A percentile compares a stretch with the other conserved stretches of the same genome.
These are phyloP conservation scores for Leucosporidium yakuticum DNA, from an alignment of 768 basidiomycete genomes.

Conservation along the genomic window DNA sequence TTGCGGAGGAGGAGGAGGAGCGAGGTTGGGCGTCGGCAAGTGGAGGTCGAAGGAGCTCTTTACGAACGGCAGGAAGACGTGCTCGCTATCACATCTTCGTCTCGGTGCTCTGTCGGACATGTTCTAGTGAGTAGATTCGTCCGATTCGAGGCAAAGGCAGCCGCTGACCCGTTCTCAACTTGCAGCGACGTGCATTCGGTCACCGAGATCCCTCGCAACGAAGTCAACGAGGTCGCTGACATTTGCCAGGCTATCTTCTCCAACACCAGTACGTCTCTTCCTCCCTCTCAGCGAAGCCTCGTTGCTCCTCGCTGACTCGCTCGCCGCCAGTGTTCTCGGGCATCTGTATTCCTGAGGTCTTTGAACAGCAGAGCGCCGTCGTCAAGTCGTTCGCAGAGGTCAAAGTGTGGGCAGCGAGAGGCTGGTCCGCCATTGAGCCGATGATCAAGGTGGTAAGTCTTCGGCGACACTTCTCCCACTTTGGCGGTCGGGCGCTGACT, in stretches of 20 bases:
- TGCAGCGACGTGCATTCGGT: constrained; percentile 11
- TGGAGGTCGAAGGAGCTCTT: constrained; percentile 45
- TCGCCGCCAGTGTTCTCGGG: neutral
- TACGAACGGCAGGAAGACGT: constrained; percentile 42
- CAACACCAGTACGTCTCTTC: constrained; percentile 18
- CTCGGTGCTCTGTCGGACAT: constrained; percentile 12
- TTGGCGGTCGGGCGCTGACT: neutral
- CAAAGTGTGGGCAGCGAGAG: neutral
- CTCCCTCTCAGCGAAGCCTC: neutral
- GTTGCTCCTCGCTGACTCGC: too few relatives aligned
- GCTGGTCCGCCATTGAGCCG: constrained; percentile 15
- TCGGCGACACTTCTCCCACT: too few relatives aligned
- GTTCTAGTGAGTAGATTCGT: neutral
- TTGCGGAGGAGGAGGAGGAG: constrained; percentile 43
- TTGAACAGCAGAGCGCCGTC: constrained; percentile 28
- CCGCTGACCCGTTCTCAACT: constrained; percentile 5
- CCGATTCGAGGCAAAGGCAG: neutral
- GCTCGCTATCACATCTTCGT: constrained; percentile 40
- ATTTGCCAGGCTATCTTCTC: constrained; percentile 9
- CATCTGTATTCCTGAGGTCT: constrained; percentile 32
- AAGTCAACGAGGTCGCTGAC: constrained; percentile 8
- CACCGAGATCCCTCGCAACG: constrained; percentile 16
- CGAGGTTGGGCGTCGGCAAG: constrained; percentile 43
- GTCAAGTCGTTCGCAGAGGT: constrained; percentile 11
- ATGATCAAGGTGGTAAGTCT: constrained; percentile 18